A percentile compares a stretch with the other conserved stretches of the same genome.
These are phyloP conservation scores for Komagataella mondaviorum DNA, from an alignment of 805 yeast genomes.

Conservation along the genomic window DNA sequence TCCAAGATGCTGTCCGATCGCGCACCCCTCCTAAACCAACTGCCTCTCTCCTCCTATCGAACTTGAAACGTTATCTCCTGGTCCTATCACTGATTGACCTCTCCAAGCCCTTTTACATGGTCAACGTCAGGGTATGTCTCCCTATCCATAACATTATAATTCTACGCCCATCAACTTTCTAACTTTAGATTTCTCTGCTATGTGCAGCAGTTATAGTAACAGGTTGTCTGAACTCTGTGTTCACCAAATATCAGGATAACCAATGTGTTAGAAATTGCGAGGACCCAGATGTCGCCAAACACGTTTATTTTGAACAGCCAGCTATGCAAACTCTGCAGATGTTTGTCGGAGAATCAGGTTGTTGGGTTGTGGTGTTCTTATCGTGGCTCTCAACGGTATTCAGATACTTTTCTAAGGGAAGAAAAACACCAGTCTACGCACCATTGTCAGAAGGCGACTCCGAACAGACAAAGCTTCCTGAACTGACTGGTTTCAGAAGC, in stretches of 20 bases:
- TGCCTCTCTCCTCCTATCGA: background rate
- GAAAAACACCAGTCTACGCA: background rate
- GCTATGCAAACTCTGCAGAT: constrained; percentile 69
- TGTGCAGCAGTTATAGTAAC: constrained; percentile 44
- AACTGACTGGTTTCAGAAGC: constrained; percentile 12
- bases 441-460: background rate
- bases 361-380: constrained; percentile 19
- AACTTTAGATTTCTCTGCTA: constrained; percentile 15
- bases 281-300: constrained; percentile 25
- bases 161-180: background rate
- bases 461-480: background rate
- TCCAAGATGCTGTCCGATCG: background rate
- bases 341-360: constrained; percentile 58
- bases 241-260: constrained; percentile 66
- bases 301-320: constrained; percentile 55
- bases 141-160: background rate
- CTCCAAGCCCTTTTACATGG: background rate
- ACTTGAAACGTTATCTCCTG: background rate
- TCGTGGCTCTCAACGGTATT: background rate
- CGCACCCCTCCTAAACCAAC: background rate
- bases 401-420: background rate
- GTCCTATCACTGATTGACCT: background rate
- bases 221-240: constrained; percentile 62
- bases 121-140: background rate
- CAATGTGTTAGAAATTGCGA: constrained; percentile 52